Evolutionary conservation across 192 early-diverging fungal genomes (phyloP).

Genomic region (Coemansia sp.): DNA sequence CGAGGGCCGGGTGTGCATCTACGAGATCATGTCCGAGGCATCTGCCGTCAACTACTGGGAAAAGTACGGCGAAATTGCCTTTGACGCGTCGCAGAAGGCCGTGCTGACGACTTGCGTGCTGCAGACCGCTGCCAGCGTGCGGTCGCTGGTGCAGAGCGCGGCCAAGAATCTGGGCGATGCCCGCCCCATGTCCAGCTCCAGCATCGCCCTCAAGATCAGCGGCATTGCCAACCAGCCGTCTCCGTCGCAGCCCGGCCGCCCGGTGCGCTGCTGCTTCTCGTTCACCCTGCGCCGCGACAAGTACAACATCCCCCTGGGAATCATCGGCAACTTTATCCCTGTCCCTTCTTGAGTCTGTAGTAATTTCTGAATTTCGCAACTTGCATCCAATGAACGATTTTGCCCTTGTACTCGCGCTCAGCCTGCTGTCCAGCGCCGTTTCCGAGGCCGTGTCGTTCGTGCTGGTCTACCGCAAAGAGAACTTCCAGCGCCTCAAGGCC

Average conservation of each 20-base stretch:
- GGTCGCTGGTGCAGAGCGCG: conserved; percentile 25
- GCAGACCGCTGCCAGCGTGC: conserved; percentile 40
- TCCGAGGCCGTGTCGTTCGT: conserved; percentile 46
- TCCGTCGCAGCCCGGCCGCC: conserved; percentile 41
- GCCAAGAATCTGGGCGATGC: conserved; percentile 17
- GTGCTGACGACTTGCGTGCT: conserved; percentile 91
- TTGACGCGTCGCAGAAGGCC: conserved; percentile 94
- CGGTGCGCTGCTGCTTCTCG: conserved; percentile 84
- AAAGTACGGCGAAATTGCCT: conserved; percentile 97
- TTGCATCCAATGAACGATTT: conserved; percentile 34
- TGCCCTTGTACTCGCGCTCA: conserved; percentile 25
- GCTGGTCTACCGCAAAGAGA: conserved; percentile 41
- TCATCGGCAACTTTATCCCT: conserved; percentile 72
- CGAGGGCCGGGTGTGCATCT: conserved; percentile 67
- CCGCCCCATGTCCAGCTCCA: conserved; percentile 26
- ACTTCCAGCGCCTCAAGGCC: conserved; percentile 45
- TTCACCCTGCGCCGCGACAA: conserved; percentile 94
- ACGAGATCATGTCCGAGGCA: conserved; percentile 85
- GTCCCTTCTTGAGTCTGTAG: conserved; percentile 12
- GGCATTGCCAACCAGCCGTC: conserved; percentile 32
- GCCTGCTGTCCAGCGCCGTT: conserved; percentile 32
- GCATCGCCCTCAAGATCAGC: conserved; percentile 19
- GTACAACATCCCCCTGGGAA: conserved; percentile 84
- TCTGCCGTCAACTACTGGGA: conserved; percentile 98
- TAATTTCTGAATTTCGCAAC: neutral